Percentiles rank a stretch among this genome's conserved stretches.
Evolutionary conservation across 2,329 filamentous ascomycete genomes (phyloP).

Genomic region (Botrytis porri): DNA sequence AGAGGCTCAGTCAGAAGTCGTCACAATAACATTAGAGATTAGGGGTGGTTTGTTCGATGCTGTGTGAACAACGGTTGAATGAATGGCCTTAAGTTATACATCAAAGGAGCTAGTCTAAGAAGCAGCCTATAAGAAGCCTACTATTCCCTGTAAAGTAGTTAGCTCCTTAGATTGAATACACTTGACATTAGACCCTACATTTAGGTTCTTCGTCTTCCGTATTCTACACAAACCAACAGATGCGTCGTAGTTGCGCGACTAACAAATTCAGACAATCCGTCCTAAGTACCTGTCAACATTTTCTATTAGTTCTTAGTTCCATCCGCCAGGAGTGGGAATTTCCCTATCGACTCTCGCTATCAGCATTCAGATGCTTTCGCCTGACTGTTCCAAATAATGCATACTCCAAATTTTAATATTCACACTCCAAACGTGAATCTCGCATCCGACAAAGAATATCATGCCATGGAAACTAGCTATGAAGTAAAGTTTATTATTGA

Average conservation of each 20-base stretch:
- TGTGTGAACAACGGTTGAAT: too few species aligned
- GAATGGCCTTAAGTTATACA: too few species aligned
- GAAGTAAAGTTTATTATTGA: not conserved
- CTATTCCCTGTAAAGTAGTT: too few species aligned
- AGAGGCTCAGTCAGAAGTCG: not conserved
- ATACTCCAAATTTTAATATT: not conserved
- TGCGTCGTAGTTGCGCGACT: not conserved
- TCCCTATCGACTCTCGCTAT: not conserved
- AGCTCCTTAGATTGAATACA: too few species aligned
- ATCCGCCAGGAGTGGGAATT: not conserved
- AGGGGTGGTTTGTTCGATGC: not conserved
- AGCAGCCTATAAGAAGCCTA: too few species aligned
- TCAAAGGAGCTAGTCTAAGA: too few species aligned
- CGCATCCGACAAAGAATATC: not conserved
- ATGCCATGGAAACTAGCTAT: not conserved
- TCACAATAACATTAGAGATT: not conserved
- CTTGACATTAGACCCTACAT: too few species aligned
- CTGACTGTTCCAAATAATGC: not conserved
- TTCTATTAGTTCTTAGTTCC: not conserved
- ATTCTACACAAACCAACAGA: too few species aligned
- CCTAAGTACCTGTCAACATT: not conserved
- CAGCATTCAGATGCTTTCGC: too few species aligned
- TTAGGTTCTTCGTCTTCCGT: too few species aligned
- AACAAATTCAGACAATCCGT: not conserved
- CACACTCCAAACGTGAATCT: not conserved